Conservation (phyloP, 371 early-diverging fungal genomes). For the Mucor saturninus region DNA sequence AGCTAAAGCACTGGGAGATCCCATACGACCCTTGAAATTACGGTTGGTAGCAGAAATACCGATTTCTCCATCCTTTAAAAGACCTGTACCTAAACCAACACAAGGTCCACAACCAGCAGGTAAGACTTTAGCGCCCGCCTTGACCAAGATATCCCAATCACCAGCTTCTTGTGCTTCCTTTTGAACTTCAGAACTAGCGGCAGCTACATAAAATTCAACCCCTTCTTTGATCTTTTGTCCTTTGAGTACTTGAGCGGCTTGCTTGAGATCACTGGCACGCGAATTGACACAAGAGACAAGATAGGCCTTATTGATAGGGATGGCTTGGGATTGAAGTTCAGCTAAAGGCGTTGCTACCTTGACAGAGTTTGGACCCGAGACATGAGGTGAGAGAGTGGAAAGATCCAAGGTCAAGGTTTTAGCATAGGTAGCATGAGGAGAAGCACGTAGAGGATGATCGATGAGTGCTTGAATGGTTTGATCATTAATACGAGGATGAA, state of each 20-base stretch:
- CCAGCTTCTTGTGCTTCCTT: conserved; percentile 82
- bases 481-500: conserved; percentile 77
- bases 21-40: conserved; percentile 98
- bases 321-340: conserved; percentile 70
- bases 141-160: conserved; percentile 85
- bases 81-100: conserved; percentile 90
- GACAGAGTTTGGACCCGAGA: conserved; percentile 95
- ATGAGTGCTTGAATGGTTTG: conserved; percentile 61
- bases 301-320: conserved; percentile 93
- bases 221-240: conserved; percentile 76
- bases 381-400: conserved; percentile 81
- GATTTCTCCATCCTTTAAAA: conserved; percentile 91
- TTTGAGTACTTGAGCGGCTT: conserved; percentile 85
- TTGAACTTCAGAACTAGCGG: conserved; percentile 91
- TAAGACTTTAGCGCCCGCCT: conserved; percentile 89
- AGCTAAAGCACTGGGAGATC: conserved; percentile 85
- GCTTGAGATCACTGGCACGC: conserved; percentile 82
- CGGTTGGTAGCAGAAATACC: conserved; percentile 97
- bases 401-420: conserved; percentile 90
- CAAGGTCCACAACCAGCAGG: conserved; percentile 98
- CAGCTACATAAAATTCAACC: conserved; percentile 96
- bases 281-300: conserved; percentile 95
- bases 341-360: conserved; percentile 84
- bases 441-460: conserved; percentile 61
- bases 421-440: conserved; percentile 77